phyloP scores from a whole-genome alignment of 1,284 basidiomycete genomes.

The Pyrrhoderma lamaoense region DNA sequence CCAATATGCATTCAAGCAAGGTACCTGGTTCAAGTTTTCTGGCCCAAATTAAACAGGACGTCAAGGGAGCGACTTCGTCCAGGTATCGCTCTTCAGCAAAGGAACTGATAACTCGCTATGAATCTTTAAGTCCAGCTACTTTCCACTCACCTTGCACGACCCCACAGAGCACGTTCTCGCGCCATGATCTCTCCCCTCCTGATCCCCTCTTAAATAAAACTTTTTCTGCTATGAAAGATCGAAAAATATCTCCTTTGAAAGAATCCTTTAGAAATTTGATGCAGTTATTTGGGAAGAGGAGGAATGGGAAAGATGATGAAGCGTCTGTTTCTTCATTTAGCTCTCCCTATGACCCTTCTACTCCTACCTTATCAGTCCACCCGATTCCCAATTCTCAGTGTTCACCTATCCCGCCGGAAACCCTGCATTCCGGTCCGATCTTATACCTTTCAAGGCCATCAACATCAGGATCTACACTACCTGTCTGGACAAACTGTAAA shows the following conservation, averaged over 20 bases:
- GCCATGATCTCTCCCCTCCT: constrained; percentile 13
- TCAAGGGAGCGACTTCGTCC: not conserved
- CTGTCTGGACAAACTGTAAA: constrained; percentile 49
- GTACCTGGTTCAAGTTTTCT: constrained; percentile 10
- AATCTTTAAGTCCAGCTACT: constrained; percentile 28
- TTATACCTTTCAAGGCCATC: constrained; percentile 41
- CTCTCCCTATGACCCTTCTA: constrained; percentile 6
- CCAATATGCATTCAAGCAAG: too few relatives aligned
- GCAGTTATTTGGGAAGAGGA: constrained; percentile 52
- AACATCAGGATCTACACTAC: constrained; percentile 25
- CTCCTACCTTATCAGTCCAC: not conserved
- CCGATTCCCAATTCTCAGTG: not conserved
- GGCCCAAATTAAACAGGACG: too few relatives aligned
- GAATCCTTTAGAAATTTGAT: constrained; percentile 61
- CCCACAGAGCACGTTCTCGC: not conserved
- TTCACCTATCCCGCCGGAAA: not conserved
- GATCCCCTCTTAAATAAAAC: constrained; percentile 9
- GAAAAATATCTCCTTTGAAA: constrained; percentile 45
- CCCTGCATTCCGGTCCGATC: constrained; percentile 34
- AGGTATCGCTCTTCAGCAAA: constrained; percentile 24
- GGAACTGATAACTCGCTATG: constrained; percentile 38
- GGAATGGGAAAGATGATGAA: constrained; percentile 30
- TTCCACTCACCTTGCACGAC: not conserved
- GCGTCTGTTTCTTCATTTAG: not conserved
- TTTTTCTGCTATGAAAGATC: constrained; percentile 18